Evolutionary conservation across 805 yeast genomes (phyloP).

Genomic region (Kazachstania africana): DNA sequence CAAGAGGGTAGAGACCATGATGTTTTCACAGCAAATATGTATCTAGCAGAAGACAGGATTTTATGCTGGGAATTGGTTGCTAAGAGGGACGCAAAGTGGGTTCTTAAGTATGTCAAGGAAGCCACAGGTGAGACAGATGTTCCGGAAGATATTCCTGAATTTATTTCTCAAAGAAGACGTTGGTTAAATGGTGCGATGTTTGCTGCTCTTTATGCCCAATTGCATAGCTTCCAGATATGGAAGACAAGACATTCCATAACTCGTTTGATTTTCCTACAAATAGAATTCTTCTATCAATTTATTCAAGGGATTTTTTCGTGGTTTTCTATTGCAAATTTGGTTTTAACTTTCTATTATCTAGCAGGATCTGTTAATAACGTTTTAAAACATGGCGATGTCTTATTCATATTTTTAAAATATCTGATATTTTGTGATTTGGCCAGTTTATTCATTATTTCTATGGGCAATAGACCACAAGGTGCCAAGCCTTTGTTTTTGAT

Average conservation of each 20-base stretch:
- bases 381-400: constrained; percentile 62
- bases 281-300: constrained; percentile 85
- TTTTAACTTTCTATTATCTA: constrained; percentile 81
- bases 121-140: constrained; percentile 97
- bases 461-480: constrained; percentile 98
- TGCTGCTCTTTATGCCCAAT: constrained; percentile 83
- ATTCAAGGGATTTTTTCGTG: constrained; percentile 72
- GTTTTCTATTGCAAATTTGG: constrained; percentile 87
- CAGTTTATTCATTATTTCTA: constrained; percentile 81
- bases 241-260: constrained; percentile 67
- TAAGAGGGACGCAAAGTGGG: constrained; percentile 73
- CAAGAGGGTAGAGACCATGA: constrained; percentile 49
- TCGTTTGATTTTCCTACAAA: constrained; percentile 72
- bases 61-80: constrained; percentile 94
- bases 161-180: constrained; percentile 91
- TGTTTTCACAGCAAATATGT: constrained; percentile 93
- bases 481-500: constrained; percentile 67
- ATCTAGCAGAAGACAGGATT: constrained; percentile 92
- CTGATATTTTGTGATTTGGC: constrained; percentile 71
- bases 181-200: constrained; percentile 97
- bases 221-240: constrained; percentile 85
- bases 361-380: constrained; percentile 65
- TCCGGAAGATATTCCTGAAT: constrained; percentile 89
- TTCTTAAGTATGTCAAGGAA: constrained; percentile 78
- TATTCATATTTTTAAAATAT: constrained; percentile 80